Evolutionary conservation across 2,329 filamentous ascomycete genomes (phyloP).

Genomic region (Clarireedia sp.): DNA sequence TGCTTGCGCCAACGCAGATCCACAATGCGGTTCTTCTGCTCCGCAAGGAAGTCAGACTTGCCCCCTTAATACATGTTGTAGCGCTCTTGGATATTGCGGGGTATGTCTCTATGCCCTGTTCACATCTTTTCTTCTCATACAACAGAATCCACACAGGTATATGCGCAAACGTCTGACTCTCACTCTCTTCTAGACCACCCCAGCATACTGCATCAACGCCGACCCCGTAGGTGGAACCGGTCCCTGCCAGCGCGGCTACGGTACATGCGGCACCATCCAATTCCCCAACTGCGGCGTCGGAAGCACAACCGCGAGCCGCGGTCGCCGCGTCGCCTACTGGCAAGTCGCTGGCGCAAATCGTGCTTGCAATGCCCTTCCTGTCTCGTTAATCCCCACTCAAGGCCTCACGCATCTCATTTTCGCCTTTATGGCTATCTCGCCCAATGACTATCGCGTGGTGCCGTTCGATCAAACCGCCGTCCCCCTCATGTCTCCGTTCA

Average conservation of each 20-base stretch:
- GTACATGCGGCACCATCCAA: not conserved
- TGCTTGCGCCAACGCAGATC: not conserved
- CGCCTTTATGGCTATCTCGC: constrained; percentile 37
- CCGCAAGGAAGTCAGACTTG: constrained; percentile 1
- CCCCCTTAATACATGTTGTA: constrained; percentile 7
- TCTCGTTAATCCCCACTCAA: constrained; percentile 28
- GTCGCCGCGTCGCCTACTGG: constrained; percentile 3
- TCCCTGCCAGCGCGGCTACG: not conserved
- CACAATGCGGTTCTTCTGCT: constrained; percentile 6
- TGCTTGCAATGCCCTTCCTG: constrained; percentile 29
- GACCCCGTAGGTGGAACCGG: not conserved
- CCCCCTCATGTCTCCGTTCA: constrained; percentile 23
- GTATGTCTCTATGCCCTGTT: not conserved
- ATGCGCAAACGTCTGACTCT: not conserved
- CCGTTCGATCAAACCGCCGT: constrained; percentile 23
- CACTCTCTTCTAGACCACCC: not conserved
- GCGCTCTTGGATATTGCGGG: constrained; percentile 7
- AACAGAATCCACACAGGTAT: no score
- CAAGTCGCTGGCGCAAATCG: constrained; percentile 1
- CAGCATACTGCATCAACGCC: constrained; percentile 8
- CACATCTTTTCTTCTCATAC: not conserved
- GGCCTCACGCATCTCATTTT: constrained; percentile 32
- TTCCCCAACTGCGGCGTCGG: not conserved
- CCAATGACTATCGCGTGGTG: constrained; percentile 25
- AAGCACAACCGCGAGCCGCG: not conserved